Base-by-base conservation (phyloP, 1,284 basidiomycete species). In the Ustilago esculenta region DNA sequence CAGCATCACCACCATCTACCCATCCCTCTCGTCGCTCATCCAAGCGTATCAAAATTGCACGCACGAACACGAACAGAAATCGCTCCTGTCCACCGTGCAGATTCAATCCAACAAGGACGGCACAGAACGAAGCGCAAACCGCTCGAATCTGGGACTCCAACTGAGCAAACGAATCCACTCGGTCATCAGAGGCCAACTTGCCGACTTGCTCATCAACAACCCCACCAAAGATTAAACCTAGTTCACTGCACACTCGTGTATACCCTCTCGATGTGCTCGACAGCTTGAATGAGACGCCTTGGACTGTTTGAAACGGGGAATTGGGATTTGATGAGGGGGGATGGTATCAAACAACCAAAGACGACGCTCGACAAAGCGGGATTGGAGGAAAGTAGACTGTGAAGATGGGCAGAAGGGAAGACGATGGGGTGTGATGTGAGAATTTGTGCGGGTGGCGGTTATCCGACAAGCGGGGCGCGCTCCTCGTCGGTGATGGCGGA, bases 401-500 rank as follows among this genome's bases (percentile, higher is more conserved):
- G 37, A 4, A 20, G 21, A 39, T 8, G 15, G 23, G 12, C 14
- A 25, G 8, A 40, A 20, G 24, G n/a, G 39, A 43, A 43, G 41
- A 43, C 10, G 21, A 11, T 25, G 39, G 8, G 6, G 39, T 2
- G 36, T 25, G 39, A 12, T 14, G 39, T 2, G 36, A 39, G 36
- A 17, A 14, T 15, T 39, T 14, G 17, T 20, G 4, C 7, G 42
- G 17, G 5, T 27, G 20, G 21, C 27, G 14, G 23, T 65, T 37
- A 70, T 10, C 67, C 67, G 25, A 73, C 71, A 9, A 94, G 87
- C 8, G 92, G 92, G 17, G 89, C 90, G 53, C 92, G 87, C 84
- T 96, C 93, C 81, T 92, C 91, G 76, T 95, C 92, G 72, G 50
- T 45, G 39, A 72, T n/a, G 9, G 69, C 74, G 41, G 57, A 87